Conservation (phyloP, 2,329 filamentous ascomycete species). For the Aspergillus sp. region DNA sequence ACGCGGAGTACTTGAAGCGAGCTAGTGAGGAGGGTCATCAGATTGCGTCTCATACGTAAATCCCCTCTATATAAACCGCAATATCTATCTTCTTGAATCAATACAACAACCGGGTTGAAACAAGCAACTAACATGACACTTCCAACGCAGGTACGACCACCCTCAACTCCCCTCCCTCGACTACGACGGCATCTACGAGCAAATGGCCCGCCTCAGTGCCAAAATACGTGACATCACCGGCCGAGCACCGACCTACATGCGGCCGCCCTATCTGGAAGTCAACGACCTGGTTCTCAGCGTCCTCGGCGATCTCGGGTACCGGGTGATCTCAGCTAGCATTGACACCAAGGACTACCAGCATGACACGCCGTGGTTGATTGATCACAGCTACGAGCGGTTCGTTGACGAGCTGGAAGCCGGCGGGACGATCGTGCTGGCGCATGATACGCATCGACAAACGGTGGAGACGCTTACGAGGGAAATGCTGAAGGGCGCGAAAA, state of each 20-base stretch:
- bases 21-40: constrained; percentile 45
- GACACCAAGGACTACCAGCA: constrained; percentile 47
- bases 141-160: constrained; percentile 38
- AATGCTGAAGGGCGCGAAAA: constrained; percentile 38
- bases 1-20: constrained; percentile 29
- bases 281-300: constrained; percentile 32
- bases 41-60: constrained; percentile 47
- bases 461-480: constrained; percentile 31
- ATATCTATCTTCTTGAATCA: background rate
- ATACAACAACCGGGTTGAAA: too few relatives aligned
- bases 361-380: constrained; percentile 29
- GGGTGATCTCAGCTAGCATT: constrained; percentile 43
- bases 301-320: constrained; percentile 46
- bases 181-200: constrained; percentile 28
- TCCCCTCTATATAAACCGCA: background rate
- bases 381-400: constrained; percentile 33
- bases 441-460: constrained; percentile 40
- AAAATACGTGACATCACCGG: constrained; percentile 43
- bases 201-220: constrained; percentile 45
- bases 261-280: constrained; percentile 45
- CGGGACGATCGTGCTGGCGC: constrained; percentile 34
- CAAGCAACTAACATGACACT: background rate
- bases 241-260: constrained; percentile 49
- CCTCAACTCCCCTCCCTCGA: constrained; percentile 36
- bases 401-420: constrained; percentile 30